Evolutionary conservation across 495 filamentous ascomycete species (phyloP).

Genomic region (Xylaria scruposa): DNA sequence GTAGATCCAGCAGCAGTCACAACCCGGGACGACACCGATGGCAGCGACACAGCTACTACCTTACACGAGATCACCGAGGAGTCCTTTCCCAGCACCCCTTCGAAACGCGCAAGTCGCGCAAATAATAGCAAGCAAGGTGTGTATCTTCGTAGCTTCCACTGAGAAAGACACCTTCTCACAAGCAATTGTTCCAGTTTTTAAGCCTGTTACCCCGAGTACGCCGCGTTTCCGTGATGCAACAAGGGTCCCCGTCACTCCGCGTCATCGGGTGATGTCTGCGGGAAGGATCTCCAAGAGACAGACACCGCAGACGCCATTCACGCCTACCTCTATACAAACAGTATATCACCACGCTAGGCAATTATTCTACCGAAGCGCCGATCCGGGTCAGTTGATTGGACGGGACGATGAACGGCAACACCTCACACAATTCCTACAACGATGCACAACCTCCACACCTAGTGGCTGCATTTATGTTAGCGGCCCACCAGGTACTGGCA

Average conservation of each 20-base stretch:
- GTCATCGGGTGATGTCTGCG: constrained; percentile 57
- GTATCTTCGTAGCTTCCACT: constrained; percentile 6
- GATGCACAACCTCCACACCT: constrained; percentile 62
- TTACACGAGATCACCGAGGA: constrained; percentile 28
- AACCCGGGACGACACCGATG: constrained; percentile 47
- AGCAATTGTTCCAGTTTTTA: constrained; percentile 37
- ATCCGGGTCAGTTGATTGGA: constrained; percentile 78
- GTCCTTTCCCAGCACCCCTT: constrained; percentile 38
- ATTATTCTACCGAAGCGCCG: constrained; percentile 79
- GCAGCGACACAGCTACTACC: constrained; percentile 34
- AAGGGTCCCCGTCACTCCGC: constrained; percentile 51
- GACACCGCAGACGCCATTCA: constrained; percentile 67
- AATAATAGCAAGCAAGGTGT: constrained; percentile 35
- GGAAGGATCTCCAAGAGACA: constrained; percentile 58
- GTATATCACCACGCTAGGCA: constrained; percentile 89
- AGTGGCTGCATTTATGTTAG: constrained; percentile 95
- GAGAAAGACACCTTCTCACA: constrained; percentile 22
- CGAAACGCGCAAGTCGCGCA: constrained; percentile 31
- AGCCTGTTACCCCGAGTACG: constrained; percentile 71
- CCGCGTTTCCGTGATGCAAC: constrained; percentile 62
- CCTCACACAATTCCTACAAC: constrained; percentile 70
- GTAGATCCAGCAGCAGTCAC: constrained; percentile 54
- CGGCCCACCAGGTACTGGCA: constrained; percentile 94
- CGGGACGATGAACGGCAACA: constrained; percentile 80
- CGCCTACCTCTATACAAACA: constrained; percentile 66